phyloP scores from a whole-genome alignment of 2,329 filamentous ascomycete genomes.

The Verticillium tricorpus region DNA sequence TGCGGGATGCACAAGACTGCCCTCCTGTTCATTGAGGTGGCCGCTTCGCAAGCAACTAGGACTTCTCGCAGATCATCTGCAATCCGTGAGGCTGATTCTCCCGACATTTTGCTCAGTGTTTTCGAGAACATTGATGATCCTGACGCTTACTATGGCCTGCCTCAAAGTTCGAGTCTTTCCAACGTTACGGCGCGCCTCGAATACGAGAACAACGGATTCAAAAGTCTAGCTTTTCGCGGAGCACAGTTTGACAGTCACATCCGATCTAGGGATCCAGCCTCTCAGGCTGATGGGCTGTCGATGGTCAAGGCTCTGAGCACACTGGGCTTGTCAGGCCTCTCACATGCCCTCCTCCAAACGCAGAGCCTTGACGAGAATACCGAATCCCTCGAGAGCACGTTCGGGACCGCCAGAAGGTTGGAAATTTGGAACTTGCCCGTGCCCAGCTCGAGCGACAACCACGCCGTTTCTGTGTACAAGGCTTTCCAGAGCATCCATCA shows the following conservation, averaged over 20 bases:
- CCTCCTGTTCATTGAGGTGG: conserved; percentile 75
- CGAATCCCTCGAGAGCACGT: conserved; percentile 64
- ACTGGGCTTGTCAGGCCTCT: conserved; percentile 81
- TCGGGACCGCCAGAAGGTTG: conserved; percentile 74
- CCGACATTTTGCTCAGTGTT: conserved; percentile 70
- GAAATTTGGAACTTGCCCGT: conserved; percentile 90
- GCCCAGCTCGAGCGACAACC: conserved; percentile 56
- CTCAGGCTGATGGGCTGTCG: conserved; percentile 58
- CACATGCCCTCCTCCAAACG: conserved; percentile 69
- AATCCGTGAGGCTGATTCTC: conserved; percentile 48
- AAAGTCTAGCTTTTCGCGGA: conserved; percentile 84
- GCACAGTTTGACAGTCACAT: conserved; percentile 88
- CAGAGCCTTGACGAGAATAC: conserved; percentile 56
- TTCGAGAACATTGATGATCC: conserved; percentile 94
- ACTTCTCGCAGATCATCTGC: conserved; percentile 64
- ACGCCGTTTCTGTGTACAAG: conserved; percentile 70
- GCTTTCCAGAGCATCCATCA: conserved; percentile 75
- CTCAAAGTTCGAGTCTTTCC: conserved; percentile 69
- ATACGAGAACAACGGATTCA: conserved; percentile 82
- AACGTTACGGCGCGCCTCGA: conserved; percentile 79
- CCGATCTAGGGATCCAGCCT: conserved; percentile 51
- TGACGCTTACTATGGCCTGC: conserved; percentile 90
- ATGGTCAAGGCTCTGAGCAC: conserved; percentile 73
- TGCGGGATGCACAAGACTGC: conserved; percentile 88
- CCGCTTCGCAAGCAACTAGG: conserved; percentile 50